These are phyloP conservation scores for Cytospora chrysosperma DNA, from an alignment of 2,329 filamentous ascomycete genomes.

Conservation along the genomic window DNA sequence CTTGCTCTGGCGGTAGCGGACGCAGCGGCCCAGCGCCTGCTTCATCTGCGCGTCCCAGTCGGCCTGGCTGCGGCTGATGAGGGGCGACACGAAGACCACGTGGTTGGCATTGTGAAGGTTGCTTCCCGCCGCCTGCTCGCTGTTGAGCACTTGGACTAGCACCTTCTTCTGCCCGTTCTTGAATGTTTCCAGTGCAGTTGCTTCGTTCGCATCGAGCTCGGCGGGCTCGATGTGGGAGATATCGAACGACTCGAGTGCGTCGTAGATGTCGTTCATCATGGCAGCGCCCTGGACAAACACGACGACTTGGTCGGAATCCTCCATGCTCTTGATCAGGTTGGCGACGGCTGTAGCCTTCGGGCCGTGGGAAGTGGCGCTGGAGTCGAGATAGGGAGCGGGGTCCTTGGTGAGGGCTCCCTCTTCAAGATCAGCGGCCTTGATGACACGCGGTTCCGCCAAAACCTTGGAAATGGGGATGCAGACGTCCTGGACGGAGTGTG, in stretches of 20 bases:
- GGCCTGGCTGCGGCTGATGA: slow-evolving; percentile 33
- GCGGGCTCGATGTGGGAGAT: slow-evolving; percentile 25
- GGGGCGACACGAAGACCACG: slow-evolving; percentile 41
- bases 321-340: slow-evolving; percentile 29
- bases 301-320: slow-evolving; percentile 31
- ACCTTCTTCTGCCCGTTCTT: slow-evolving; percentile 31
- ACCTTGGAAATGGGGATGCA: slow-evolving; percentile 18
- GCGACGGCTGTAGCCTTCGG: slow-evolving; percentile 27
- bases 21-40: slow-evolving; percentile 41
- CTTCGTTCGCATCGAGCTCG: not conserved
- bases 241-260: slow-evolving; percentile 19
- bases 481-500: slow-evolving; percentile 8
- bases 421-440: slow-evolving; percentile 1
- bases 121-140: slow-evolving; percentile 40
- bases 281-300: slow-evolving; percentile 39
- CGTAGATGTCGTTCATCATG: slow-evolving; percentile 32
- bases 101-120: slow-evolving; percentile 44
- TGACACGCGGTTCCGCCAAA: slow-evolving; percentile 2
- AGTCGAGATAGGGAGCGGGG: slow-evolving; percentile 4
- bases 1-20: slow-evolving; percentile 41
- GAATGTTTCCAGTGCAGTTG: slow-evolving; percentile 30
- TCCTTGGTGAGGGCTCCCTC: slow-evolving; percentile 5
- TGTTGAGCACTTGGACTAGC: slow-evolving; percentile 40
- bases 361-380: slow-evolving; percentile 20
- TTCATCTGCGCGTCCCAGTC: slow-evolving; percentile 37